These are phyloP conservation scores for Vitis riparia DNA, from an alignment of 164 flowering plant genomes.

Conservation along the genomic window DNA sequence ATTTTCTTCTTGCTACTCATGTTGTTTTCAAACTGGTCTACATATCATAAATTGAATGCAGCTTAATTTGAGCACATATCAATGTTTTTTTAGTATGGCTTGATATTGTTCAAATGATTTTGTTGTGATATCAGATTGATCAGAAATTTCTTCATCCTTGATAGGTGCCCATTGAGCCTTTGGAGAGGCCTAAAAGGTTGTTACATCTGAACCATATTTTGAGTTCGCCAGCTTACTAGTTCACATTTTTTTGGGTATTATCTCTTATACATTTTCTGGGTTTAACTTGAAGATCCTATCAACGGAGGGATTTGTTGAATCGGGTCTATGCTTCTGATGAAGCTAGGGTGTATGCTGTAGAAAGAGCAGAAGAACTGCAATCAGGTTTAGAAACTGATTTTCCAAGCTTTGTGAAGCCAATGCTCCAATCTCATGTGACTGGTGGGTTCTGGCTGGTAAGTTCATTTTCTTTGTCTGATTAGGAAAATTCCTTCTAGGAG, in stretches of 20 bases:
- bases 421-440: constrained; percentile 73
- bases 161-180: constrained; percentile 23
- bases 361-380: constrained; percentile 43
- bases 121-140: neutral
- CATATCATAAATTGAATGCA: neutral
- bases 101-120: neutral
- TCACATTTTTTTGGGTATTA: no score
- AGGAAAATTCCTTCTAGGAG: neutral
- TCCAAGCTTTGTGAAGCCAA: constrained; percentile 65
- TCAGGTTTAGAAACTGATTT: constrained; percentile 32
- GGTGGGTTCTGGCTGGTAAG: constrained; percentile 82
- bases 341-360: constrained; percentile 35
- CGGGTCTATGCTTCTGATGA: constrained; percentile 47
- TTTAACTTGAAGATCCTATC: constrained; percentile 18
- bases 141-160: neutral
- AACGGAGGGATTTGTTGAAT: constrained; percentile 34
- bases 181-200: constrained; percentile 29
- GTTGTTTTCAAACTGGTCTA: neutral
- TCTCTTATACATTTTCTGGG: neutral
- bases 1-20: no score
- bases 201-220: neutral
- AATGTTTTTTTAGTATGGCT: neutral
- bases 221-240: no score
- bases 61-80: neutral
- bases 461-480: neutral